A percentile compares a stretch with the other conserved stretches of the same genome.
Evolutionary conservation across 2,329 filamentous ascomycete species (phyloP).

Genomic region (Didymellaceae sp.): DNA sequence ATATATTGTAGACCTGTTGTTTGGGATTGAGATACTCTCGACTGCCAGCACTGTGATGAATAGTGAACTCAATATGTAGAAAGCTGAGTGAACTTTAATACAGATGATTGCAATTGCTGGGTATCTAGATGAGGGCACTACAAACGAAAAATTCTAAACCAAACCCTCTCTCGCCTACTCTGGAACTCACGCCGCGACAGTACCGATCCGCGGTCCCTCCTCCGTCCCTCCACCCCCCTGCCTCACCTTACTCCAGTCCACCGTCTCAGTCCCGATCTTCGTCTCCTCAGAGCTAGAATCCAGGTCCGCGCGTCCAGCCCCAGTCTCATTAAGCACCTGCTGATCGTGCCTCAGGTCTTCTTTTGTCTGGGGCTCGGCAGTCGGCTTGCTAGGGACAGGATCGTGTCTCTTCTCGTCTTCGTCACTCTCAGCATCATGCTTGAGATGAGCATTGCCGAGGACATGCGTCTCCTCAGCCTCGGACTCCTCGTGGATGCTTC

Average conservation of each 20-base stretch:
- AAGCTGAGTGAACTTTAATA: too few relatives aligned
- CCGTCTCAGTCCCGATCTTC: constrained; percentile 6
- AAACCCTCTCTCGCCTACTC: too few relatives aligned
- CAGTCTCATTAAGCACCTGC: not conserved
- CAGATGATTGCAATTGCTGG: too few relatives aligned
- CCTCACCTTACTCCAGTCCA: constrained; percentile 16
- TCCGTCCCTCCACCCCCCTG: constrained; percentile 2
- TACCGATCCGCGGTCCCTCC: too few relatives aligned
- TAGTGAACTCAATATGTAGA: too few relatives aligned
- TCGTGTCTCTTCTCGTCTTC: constrained; percentile 12
- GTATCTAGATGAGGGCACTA: too few relatives aligned
- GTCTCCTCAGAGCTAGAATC: constrained; percentile 17
- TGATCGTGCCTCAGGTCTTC: not conserved
- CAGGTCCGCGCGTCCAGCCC: not conserved
- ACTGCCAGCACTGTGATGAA: too few relatives aligned
- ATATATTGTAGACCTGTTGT: too few relatives aligned
- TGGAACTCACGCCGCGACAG: too few relatives aligned
- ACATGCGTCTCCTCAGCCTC: constrained; percentile 10
- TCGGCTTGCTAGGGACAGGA: constrained; percentile 3
- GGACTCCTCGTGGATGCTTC: constrained; percentile 7
- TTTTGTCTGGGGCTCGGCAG: not conserved
- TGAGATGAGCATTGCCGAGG: constrained; percentile 11
- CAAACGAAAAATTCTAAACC: too few relatives aligned
- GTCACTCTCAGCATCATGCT: constrained; percentile 1
- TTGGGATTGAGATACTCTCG: too few relatives aligned